These are phyloP conservation scores for Zymoseptoria ardabiliae DNA, from an alignment of 2,329 filamentous ascomycete species.

Conservation along the genomic window DNA sequence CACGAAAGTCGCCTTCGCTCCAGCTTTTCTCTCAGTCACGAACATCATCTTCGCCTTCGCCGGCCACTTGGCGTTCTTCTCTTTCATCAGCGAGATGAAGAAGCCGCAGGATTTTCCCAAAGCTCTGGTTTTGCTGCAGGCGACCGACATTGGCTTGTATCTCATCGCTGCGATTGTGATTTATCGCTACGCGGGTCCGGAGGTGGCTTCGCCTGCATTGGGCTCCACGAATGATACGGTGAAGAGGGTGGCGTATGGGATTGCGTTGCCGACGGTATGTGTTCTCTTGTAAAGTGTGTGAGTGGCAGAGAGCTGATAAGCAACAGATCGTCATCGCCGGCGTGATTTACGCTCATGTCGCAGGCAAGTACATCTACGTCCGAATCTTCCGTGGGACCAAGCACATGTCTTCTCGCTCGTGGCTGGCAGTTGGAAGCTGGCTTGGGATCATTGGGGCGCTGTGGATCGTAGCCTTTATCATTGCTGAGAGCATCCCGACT, in stretches of 20 bases:
- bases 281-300: neutral
- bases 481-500: conserved; percentile 62
- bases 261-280: conserved; percentile 55
- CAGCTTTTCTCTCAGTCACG: conserved; percentile 54
- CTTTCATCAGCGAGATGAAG: conserved; percentile 58
- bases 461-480: conserved; percentile 60
- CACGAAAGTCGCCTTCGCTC: conserved; percentile 33
- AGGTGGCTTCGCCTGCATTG: conserved; percentile 58
- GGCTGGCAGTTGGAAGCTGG: conserved; percentile 49
- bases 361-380: conserved; percentile 59
- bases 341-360: conserved; percentile 62
- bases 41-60: conserved; percentile 57
- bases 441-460: conserved; percentile 47
- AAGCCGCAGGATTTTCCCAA: conserved; percentile 55
- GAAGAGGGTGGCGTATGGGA: conserved; percentile 58
- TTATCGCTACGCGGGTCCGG: conserved; percentile 56
- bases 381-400: conserved; percentile 56
- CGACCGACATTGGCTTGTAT: conserved; percentile 54
- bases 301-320: neutral
- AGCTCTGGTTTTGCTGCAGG: conserved; percentile 55
- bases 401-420: conserved; percentile 30
- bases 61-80: conserved; percentile 61
- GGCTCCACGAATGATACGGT: conserved; percentile 50
- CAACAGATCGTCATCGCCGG: conserved; percentile 57
- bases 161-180: conserved; percentile 58